Conservation (phyloP, 106 monocot genomes). For the Acanthochlamys bracteata region DNA sequence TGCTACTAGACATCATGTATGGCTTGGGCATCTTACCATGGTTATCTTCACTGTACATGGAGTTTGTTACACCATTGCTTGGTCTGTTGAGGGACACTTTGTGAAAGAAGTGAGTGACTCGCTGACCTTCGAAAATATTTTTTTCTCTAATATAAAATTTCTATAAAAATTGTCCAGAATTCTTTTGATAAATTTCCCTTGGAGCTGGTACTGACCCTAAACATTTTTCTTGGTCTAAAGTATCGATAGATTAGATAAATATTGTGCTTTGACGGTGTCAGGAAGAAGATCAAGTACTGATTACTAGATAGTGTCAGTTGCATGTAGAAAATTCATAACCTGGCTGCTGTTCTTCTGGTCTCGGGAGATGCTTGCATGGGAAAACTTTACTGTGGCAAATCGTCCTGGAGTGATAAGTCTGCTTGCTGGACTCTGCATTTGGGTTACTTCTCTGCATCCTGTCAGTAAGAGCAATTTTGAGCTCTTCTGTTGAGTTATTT, state of each 20-base stretch:
- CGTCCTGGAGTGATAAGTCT: constrained; percentile 75
- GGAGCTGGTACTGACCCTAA: too few relatives aligned
- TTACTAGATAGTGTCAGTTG: too few relatives aligned
- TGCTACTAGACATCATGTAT: constrained; percentile 93
- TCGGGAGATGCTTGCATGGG: constrained; percentile 64
- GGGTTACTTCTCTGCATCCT: constrained; percentile 72
- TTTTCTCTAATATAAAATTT: too few relatives aligned
- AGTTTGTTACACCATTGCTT: constrained; percentile 36
- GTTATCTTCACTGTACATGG: constrained; percentile 74
- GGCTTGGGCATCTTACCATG: constrained; percentile 98
- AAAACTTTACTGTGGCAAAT: constrained; percentile 58
- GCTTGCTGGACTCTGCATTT: constrained; percentile 73
- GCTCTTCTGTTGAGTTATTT: constrained; percentile 58
- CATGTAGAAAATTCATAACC: too few relatives aligned
- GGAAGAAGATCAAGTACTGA: too few relatives aligned
- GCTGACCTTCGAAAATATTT: too few relatives aligned
- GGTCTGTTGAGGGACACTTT: constrained; percentile 44
- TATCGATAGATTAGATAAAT: too few relatives aligned
- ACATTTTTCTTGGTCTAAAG: too few relatives aligned
- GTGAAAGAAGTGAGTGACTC: constrained; percentile 30
- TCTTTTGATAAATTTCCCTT: too few relatives aligned
- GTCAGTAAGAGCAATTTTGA: constrained; percentile 60
- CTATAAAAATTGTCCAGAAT: too few relatives aligned
- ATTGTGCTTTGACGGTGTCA: too few relatives aligned
- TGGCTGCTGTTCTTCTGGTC: too few relatives aligned